phyloP scores from a whole-genome alignment of 2,329 filamentous ascomycete genomes.

The Myriosclerotinia duriaeana region DNA sequence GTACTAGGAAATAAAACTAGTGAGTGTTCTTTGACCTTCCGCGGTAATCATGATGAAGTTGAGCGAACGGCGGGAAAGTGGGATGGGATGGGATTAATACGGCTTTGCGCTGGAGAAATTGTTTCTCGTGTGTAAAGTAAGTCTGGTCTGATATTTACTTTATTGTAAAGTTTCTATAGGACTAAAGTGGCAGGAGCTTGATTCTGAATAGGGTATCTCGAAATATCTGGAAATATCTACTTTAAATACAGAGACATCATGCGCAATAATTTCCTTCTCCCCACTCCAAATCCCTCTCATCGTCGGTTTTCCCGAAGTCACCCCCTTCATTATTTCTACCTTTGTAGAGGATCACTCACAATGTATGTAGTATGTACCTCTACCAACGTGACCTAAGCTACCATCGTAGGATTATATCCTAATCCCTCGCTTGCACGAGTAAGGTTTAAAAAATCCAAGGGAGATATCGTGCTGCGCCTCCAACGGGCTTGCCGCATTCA shows the following conservation, averaged over 20 bases:
- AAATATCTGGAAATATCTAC: not conserved
- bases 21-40: not conserved
- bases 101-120: no score
- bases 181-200: not conserved
- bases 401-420: not conserved
- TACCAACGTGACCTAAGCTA: not conserved
- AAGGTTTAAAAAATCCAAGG: not conserved
- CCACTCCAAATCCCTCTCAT: not conserved
- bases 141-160: not conserved
- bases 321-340: not conserved
- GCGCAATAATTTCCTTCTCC: not conserved
- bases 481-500: constrained; percentile 7
- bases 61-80: not conserved
- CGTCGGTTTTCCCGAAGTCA: not conserved
- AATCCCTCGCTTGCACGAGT: not conserved
- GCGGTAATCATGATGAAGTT: not conserved
- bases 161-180: not conserved
- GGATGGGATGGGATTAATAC: no score
- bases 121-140: not conserved
- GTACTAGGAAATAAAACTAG: not conserved
- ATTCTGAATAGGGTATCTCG: no score
- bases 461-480: not conserved
- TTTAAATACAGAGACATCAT: not conserved
- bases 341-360: not conserved
- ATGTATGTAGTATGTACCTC: constrained; percentile 12